Evolutionary conservation across 495 filamentous ascomycete genomes (phyloP), one percentile per base, ranked within the genome.

Genomic region (Lentithecium fluviatile): DNA sequence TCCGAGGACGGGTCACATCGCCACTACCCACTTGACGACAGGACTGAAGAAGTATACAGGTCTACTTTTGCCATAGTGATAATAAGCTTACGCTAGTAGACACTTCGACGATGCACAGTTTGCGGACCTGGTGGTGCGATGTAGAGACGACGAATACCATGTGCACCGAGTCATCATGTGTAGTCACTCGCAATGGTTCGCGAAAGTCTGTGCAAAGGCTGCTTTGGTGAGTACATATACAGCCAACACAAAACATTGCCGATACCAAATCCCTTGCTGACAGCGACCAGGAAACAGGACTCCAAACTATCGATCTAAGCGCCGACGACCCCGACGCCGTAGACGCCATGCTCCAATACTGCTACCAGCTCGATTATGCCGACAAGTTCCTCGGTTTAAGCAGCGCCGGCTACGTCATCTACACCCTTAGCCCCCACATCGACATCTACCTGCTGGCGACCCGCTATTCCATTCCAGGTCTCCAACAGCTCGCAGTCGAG

Each of bases 141-240:
- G 54, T 55, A 42, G 56, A 21, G 42, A 50, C 15, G 54, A 65
- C 29, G 49, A 53, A n/a, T 59, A 50, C 19, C 54, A 45, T 21
- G 49, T 59, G 19, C 62, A 65, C 42, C 57, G 55, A 25, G 49
- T 59, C n/a, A 59, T 65, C 42, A 12, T 65, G 26, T 65, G 55
- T 19, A 49, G 24, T 17, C 62, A 65, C 25, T 65, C 54, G 25
- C 26, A 53, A 6, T 65, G 62, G 62, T 59, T 65, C 42, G 21
- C 54, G 15, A 50, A 55, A 46, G 55, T 55, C 21, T 57, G 54
- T 24, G 62, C 57, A 3, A 38, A 40, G 21, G 37, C 42, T 24
- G 19, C 25, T 32, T 0, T 21, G 6, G 60, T 64, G 51, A n/a
- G 51, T 29, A 40, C 2, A 45, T 6, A 24, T 8, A 2, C 34